Percentiles rank a stretch among this genome's conserved stretches.
Evolutionary conservation across 371 early-diverging fungal species (phyloP).

Genomic region (Mortierella sp.): DNA sequence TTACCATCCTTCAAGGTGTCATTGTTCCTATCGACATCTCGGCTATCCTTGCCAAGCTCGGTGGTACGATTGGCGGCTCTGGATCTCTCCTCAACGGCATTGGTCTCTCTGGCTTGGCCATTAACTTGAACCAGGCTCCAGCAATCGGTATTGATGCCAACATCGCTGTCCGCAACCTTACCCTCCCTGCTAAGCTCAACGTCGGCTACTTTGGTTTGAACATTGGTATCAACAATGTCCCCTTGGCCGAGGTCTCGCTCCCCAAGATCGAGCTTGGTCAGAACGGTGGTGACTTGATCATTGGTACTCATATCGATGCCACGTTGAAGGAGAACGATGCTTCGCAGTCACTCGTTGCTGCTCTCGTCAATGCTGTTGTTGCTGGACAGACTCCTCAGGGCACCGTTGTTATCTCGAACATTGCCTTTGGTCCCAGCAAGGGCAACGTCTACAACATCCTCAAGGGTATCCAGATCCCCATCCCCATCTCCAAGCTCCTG

Average conservation of each 20-base stretch:
- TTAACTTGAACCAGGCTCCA: slow-evolving; percentile 51
- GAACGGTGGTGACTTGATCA: slow-evolving; percentile 34
- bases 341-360: slow-evolving; percentile 41
- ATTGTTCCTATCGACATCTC: slow-evolving; percentile 35
- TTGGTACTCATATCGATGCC: slow-evolving; percentile 37
- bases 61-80: slow-evolving; percentile 35
- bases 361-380: slow-evolving; percentile 39
- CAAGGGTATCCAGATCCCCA: slow-evolving; percentile 37
- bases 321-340: slow-evolving; percentile 34
- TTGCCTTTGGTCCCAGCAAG: slow-evolving; percentile 49
- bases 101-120: slow-evolving; percentile 39
- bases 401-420: slow-evolving; percentile 28
- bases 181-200: slow-evolving; percentile 38
- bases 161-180: slow-evolving; percentile 35
- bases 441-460: slow-evolving; percentile 39
- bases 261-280: slow-evolving; percentile 44
- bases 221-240: slow-evolving; percentile 25
- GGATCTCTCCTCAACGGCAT: slow-evolving; percentile 41
- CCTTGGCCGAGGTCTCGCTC: slow-evolving; percentile 28
- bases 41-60: slow-evolving; percentile 32
- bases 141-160: slow-evolving; percentile 44
- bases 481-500: slow-evolving; percentile 43
- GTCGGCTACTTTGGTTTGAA: slow-evolving; percentile 43
- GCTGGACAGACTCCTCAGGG: slow-evolving; percentile 44
- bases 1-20: slow-evolving; percentile 42